Percentiles rank a stretch among this genome's conserved stretches.
These are phyloP conservation scores for Paraphysoderma sedebokerense DNA, from an alignment of 371 early-diverging fungal genomes.

Conservation along the genomic window DNA sequence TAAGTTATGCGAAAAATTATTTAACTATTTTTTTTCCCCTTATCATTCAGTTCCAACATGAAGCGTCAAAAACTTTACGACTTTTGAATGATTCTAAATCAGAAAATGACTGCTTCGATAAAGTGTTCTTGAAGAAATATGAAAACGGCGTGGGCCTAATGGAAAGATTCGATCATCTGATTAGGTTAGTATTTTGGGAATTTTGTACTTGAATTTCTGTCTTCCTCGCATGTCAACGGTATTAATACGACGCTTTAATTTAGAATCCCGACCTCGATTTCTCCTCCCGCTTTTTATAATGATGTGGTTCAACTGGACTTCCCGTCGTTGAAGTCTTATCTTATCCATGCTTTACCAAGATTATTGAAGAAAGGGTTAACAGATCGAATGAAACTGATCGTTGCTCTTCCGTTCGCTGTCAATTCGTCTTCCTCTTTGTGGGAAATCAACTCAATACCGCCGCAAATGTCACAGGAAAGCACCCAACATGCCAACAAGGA, in stretches of 20 bases:
- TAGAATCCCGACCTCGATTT: conserved; percentile 4
- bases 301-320: conserved; percentile 32
- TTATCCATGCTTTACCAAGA: conserved; percentile 20
- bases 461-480: too few relatives aligned
- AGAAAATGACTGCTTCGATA: neutral
- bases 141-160: neutral
- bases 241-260: neutral
- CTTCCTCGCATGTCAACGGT: neutral
- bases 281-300: conserved; percentile 19
- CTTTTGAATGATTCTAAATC: neutral
- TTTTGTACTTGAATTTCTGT: too few relatives aligned
- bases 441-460: conserved; percentile 10
- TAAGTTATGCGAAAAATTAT: too few relatives aligned
- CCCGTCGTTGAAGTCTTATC: conserved; percentile 20
- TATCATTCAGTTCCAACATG: too few relatives aligned
- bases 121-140: neutral
- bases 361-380: conserved; percentile 44
- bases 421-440: conserved; percentile 17
- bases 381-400: conserved; percentile 38
- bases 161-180: neutral
- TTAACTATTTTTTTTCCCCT: too few relatives aligned
- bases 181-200: neutral
- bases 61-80: too few relatives aligned
- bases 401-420: conserved; percentile 5
- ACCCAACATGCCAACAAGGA: too few relatives aligned